These are phyloP conservation scores for Hypoxylon perforatum DNA, from an alignment of 495 filamentous ascomycete species.

Conservation along the genomic window DNA sequence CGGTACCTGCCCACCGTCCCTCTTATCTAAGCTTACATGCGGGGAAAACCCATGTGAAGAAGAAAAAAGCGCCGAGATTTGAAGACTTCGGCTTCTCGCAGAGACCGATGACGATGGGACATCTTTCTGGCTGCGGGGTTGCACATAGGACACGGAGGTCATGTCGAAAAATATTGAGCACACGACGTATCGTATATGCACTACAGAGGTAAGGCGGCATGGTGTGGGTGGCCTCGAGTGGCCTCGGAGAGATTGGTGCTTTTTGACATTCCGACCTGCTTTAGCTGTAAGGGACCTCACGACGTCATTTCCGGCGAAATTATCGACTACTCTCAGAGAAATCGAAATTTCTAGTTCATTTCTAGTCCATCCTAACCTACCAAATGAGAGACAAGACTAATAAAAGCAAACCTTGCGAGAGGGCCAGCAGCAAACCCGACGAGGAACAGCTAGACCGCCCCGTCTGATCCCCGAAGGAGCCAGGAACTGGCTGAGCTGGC, in stretches of 20 bases:
- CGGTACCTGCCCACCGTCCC: constrained; percentile 12
- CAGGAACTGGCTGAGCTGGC: not conserved
- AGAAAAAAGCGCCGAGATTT: constrained; percentile 37
- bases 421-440: not conserved
- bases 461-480: constrained; percentile 12
- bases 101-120: constrained; percentile 6
- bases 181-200: constrained; percentile 49
- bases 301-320: not conserved
- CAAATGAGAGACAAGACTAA: not conserved
- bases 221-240: not conserved
- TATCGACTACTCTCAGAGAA: not conserved
- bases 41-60: constrained; percentile 35
- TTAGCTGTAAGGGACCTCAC: not conserved
- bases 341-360: too few species aligned
- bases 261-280: not conserved
- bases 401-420: not conserved
- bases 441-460: constrained; percentile 11
- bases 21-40: constrained; percentile 35
- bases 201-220: constrained; percentile 21
- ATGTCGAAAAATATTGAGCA: constrained; percentile 8
- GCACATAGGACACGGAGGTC: not conserved
- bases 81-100: constrained; percentile 10
- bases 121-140: not conserved
- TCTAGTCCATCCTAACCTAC: too few species aligned
- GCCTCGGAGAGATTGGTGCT: not conserved